Evolutionary conservation across 768 basidiomycete species (phyloP), one percentile per base, ranked within the genome.

Genomic region (Termitomyces sp.): DNA sequence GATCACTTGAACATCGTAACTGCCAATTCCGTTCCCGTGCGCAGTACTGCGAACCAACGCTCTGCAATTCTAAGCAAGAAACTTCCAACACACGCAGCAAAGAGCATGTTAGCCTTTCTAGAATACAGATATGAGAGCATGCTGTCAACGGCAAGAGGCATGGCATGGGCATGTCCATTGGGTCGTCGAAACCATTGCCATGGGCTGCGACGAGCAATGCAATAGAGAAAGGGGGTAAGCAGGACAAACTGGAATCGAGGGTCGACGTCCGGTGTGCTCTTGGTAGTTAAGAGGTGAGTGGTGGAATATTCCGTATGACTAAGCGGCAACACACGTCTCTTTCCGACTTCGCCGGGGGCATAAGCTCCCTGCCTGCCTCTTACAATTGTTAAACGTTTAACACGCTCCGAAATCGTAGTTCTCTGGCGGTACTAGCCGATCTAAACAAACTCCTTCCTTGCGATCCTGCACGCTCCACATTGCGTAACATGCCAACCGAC

Each of bases 51-150:
- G n/a, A n/a, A n/a, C n/a, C n/a, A n/a, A n/a, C n/a, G n/a, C n/a
- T n/a, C n/a, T n/a, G n/a, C n/a, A n/a, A n/a, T n/a, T n/a, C n/a
- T n/a, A 2, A 95, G 77, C 57, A 95, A 54, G 65, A 94, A 87
- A 16, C 95, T 65, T 0, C 83, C 94, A 16, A 95, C 74, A 60
- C 90, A 92, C 0, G 92, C 77, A 10, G 90, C 92, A 3, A 82
- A 76, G 68, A 92, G 82, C 5, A 90, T 82, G 1, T 88, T 86
- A 0, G 68, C 63, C 25, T 75, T 78, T 2, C 71, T 81, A 64
- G 89, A 86, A 67, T 90, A 89, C 10, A 88, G 71, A 62, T 80
- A 87, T 17, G 80, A 66, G 3, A 79, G 62, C 86, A 89, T 88
- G 17, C 71, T 63, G 6, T 80, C 81, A 1, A 61, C 50, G 0